Evolutionary conservation across 306 rosid genomes (phyloP), one percentile per base, ranked within the genome.

Genomic region (Lathyrus aphaca): DNA sequence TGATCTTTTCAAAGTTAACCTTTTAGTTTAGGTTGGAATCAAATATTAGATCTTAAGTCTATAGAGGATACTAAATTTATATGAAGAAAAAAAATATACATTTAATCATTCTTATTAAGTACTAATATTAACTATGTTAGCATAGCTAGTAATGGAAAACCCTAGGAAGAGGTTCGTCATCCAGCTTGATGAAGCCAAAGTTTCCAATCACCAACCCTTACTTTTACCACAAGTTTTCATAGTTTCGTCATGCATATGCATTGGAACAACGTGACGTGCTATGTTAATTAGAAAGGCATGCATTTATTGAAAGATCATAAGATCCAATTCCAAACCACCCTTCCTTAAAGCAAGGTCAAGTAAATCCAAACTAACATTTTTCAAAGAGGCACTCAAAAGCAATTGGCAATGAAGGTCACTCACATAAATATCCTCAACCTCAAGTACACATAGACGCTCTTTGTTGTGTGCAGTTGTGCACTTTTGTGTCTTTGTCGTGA

Each of bases 271-370:
- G 12, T 49, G 55, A 49, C 10, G 25, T 53, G 58, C 0, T 50
- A 18, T 8, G 27, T 50, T 5, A 8, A 18, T 50, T 50, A 8
- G 27, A 9, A 50, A 53, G 29, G 1, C 58, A 55, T 12, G 8
- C 27, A 6, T 55, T 55, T 39, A 25, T 55, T 25, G 60, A 54
- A 23, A 54, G 32, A 11, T 8, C 8, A 21, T 19, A 53, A 23
- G 59, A 19, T 53, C 29, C 5, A 53, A 51, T 10, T 53, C 29
- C 5, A 53, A 51, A 53, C 59, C 60, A 25, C 35, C 35, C 16
- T 54, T 23, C 60, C 60, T 23, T 21, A 54, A 25, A 54, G 60
- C 16, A 53, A 53, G 35, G 60, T 21, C 35, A 54, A 12, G 10
- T 54, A 3, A 12, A 54, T 54, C 60, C 35, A 54, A 54, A 54